phyloP scores from a whole-genome alignment of 2,329 filamentous ascomycete genomes.

The Cladosporium oxysporum region DNA sequence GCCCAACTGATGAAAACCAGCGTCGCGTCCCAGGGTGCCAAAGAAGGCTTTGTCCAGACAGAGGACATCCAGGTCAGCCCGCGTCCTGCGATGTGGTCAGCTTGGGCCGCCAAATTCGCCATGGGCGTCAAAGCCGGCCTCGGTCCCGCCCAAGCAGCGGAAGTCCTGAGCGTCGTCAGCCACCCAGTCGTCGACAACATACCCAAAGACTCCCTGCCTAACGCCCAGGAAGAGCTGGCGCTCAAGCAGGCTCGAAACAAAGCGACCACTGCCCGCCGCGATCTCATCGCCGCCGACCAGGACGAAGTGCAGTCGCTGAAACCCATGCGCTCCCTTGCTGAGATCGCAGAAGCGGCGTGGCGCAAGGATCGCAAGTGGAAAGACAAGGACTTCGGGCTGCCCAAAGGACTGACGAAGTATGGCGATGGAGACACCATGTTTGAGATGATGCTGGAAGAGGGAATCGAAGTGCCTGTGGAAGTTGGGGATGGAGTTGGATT shows the following conservation, averaged over 20 bases:
- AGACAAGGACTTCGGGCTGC: constrained; percentile 19
- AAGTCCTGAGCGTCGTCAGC: constrained; percentile 11
- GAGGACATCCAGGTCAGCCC: background rate
- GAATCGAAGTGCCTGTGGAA: constrained; percentile 29
- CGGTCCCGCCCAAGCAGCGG: background rate
- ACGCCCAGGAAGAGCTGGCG: background rate
- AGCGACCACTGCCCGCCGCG: background rate
- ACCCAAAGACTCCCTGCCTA: background rate
- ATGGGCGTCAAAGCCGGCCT: constrained; percentile 23
- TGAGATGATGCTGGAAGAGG: constrained; percentile 26
- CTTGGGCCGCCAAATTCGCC: constrained; percentile 31
- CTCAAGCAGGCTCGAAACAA: background rate
- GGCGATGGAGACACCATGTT: constrained; percentile 20
- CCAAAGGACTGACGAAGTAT: background rate
- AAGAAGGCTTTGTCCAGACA: background rate
- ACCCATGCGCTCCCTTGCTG: constrained; percentile 23
- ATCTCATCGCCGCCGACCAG: background rate
- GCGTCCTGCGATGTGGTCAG: constrained; percentile 22
- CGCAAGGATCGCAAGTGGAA: constrained; percentile 30
- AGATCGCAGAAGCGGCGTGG: constrained; percentile 29
- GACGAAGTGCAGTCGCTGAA: constrained; percentile 15
- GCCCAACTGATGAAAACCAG: constrained; percentile 21
- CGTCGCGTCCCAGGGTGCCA: constrained; percentile 5
- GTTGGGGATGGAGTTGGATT: constrained; percentile 22
- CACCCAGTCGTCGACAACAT: background rate